Evolutionary conservation across 441 rosid genomes (phyloP), one percentile per base, ranked within the genome.

Genomic region (Eutrema salsugineum): DNA sequence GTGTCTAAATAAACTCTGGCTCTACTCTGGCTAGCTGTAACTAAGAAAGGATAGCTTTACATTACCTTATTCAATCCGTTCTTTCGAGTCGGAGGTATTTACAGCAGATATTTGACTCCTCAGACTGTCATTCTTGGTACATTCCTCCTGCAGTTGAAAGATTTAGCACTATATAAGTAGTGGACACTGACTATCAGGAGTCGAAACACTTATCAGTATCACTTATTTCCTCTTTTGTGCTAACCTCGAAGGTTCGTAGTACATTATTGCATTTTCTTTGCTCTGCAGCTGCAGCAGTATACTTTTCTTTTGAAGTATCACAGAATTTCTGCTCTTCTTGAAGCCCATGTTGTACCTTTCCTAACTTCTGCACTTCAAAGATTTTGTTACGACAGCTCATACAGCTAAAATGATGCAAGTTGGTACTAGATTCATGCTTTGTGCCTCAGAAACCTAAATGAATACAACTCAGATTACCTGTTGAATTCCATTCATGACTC

Each of bases 401-500:
- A 49, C 22, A 48, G 63, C 62, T 30, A 15, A 35, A 63, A n/a
- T 17, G 28, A 39, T n/a, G 44, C 6, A 66, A n/a, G 50, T 46
- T 22, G 46, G 63, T n/a, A 11, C 39, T n/a, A 66, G 56, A 20
- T 40, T 11, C 50, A 20, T 56, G 63, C 46, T 58, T 49, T 59
- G 33, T 42, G 46, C 64, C 55, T 36, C 19, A n/a, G 33, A 11
- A 7, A 66, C 14, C 46, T 43, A 51, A 24, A 28, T 54, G 12
- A 22, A 10, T 28, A 39, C 1, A 46, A 14, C 51, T 32, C 32
- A 38, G 71, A 56, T 36, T 68, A 91, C 91, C 91, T 86, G 99
- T 68, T 91, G 90, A 79, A 87, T 90, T 63, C 92, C 89, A 74
- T 86, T 88, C 70, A 84, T 80, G 77, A 91, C 87, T 72, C 85